These are phyloP conservation scores for Gossypium anomalum DNA, from an alignment of 345 rosid genomes.

Conservation along the genomic window DNA sequence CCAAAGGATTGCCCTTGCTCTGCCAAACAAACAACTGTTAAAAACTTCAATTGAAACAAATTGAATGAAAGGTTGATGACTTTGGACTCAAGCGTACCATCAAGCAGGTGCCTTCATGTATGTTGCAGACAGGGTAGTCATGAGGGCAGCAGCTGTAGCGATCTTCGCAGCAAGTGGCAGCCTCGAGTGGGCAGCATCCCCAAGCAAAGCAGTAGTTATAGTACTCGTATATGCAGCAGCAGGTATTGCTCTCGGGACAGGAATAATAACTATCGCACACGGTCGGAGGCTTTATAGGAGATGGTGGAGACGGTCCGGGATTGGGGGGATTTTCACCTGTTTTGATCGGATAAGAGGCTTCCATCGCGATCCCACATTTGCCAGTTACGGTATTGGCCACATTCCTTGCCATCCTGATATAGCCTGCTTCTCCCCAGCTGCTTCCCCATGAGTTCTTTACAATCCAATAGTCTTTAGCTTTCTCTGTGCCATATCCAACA, in stretches of 20 bases:
- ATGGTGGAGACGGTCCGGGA: slow-evolving; percentile 95
- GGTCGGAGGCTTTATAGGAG: slow-evolving; percentile 68
- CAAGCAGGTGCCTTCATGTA: slow-evolving; percentile 57
- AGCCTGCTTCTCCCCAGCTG: slow-evolving; percentile 82
- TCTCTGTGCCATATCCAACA: slow-evolving; percentile 82
- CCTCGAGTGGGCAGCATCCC: slow-evolving; percentile 94
- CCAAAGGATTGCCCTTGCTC: slow-evolving; percentile 80
- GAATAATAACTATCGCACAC: slow-evolving; percentile 58
- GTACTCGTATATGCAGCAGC: slow-evolving; percentile 72
- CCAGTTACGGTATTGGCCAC: slow-evolving; percentile 35
- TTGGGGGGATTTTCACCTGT: slow-evolving; percentile 81
- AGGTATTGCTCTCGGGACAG: slow-evolving; percentile 74
- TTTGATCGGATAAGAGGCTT: slow-evolving; percentile 82
- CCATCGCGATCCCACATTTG: slow-evolving; percentile 83
- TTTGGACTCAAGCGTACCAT: slow-evolving; percentile 34
- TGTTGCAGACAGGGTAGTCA: slow-evolving; percentile 72
- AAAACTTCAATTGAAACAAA: neutral
- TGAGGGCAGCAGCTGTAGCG: slow-evolving; percentile 80
- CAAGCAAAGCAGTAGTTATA: slow-evolving; percentile 63
- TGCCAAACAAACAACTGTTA: slow-evolving; percentile 24
- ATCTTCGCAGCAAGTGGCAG: slow-evolving; percentile 84
- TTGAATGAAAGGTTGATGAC: neutral
- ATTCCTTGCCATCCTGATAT: slow-evolving; percentile 66
- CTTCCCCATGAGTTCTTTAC: slow-evolving; percentile 84
- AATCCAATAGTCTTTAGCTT: slow-evolving; percentile 72